phyloP scores from a whole-genome alignment of 1,284 basidiomycete species.

The Veloboletus limbatus region DNA sequence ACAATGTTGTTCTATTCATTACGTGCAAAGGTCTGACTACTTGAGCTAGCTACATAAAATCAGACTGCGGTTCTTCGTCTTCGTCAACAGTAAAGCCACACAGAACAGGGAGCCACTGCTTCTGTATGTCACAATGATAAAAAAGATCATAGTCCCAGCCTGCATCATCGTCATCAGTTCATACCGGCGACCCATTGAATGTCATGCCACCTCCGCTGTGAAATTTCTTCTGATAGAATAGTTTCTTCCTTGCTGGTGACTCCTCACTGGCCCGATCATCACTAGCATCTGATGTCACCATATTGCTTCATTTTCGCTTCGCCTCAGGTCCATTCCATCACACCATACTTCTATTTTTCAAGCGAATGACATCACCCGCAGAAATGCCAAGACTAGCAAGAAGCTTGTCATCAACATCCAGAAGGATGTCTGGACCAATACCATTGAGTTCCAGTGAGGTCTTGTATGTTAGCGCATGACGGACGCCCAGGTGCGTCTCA shows the following conservation, averaged over 20 bases:
- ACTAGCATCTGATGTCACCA: neutral
- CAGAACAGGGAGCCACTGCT: neutral
- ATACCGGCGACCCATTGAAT: neutral
- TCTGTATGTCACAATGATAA: neutral
- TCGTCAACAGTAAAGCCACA: neutral
- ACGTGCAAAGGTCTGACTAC: too few species aligned
- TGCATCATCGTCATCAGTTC: too few species aligned
- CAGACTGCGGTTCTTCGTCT: neutral
- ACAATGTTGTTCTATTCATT: too few species aligned
- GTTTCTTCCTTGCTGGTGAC: neutral
- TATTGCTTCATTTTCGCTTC: conserved; percentile 9
- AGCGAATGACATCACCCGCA: conserved; percentile 10
- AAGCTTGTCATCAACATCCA: neutral
- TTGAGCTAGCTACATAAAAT: too few species aligned
- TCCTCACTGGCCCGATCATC: neutral
- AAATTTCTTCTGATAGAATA: neutral
- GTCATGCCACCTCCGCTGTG: neutral
- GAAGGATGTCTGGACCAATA: conserved; percentile 12
- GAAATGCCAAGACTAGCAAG: conserved; percentile 3
- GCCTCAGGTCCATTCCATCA: conserved; percentile 19
- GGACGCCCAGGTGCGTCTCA: neutral
- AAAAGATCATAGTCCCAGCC: neutral
- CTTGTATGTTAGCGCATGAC: neutral
- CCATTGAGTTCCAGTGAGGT: neutral
- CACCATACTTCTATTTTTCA: conserved; percentile 13